These are phyloP conservation scores for Bertia moriformis DNA, from an alignment of 2,329 filamentous ascomycete genomes.

Conservation along the genomic window DNA sequence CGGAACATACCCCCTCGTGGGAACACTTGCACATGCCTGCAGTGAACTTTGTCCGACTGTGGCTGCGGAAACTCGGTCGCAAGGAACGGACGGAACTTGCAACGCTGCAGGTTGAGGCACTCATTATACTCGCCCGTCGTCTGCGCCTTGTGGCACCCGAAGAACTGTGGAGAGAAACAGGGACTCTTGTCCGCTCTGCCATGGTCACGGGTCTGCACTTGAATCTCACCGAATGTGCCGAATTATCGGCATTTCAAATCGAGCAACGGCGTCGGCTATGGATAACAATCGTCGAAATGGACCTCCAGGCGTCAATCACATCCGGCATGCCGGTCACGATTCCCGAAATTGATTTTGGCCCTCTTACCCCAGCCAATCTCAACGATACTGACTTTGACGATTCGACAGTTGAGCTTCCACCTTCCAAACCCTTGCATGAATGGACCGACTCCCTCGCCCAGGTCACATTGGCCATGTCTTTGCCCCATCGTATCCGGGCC, in stretches of 20 bases:
- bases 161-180: background rate
- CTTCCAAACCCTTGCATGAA: background rate
- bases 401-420: background rate
- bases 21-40: background rate
- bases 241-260: background rate
- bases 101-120: background rate
- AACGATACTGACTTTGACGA: constrained; percentile 2
- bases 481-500: background rate
- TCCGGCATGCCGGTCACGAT: background rate
- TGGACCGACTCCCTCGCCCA: background rate
- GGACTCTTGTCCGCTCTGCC: background rate
- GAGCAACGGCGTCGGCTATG: background rate
- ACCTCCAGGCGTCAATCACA: background rate
- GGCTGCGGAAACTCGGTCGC: background rate
- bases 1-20: background rate
- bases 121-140: background rate
- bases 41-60: background rate
- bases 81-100: background rate
- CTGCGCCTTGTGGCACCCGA: background rate
- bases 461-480: background rate
- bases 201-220: background rate
- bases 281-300: background rate
- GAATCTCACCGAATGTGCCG: background rate
- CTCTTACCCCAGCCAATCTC: background rate
- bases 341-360: background rate